Percentiles rank a stretch among this genome's conserved stretches.
These are phyloP conservation scores for Apiotrichum gracile DNA, from an alignment of 1,284 basidiomycete species.

Conservation along the genomic window DNA sequence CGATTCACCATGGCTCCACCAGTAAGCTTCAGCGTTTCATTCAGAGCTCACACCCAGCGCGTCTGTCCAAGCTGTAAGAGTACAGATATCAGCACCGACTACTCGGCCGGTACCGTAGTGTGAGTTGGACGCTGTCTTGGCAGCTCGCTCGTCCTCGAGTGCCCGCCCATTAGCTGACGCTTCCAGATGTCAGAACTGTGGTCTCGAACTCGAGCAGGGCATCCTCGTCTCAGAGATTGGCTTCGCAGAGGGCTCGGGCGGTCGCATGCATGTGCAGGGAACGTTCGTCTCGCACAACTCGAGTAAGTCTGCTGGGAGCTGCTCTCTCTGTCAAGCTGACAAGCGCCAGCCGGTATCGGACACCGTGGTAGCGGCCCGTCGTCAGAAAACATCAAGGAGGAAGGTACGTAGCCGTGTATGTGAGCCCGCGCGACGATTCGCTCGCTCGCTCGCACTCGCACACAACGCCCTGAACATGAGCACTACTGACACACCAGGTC, in stretches of 20 bases:
- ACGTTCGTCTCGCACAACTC: constrained; percentile 88
- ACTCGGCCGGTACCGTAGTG: constrained; percentile 31
- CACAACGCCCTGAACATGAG: not conserved
- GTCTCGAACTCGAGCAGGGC: constrained; percentile 87
- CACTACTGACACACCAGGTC: constrained; percentile 53
- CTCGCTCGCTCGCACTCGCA: not conserved
- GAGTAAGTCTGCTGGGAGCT: constrained; percentile 55
- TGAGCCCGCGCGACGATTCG: not conserved
- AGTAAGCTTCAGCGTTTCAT: not conserved
- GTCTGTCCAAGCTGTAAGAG: constrained; percentile 29
- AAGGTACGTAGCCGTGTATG: constrained; percentile 23
- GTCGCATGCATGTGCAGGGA: constrained; percentile 92
- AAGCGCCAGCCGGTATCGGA: constrained; percentile 24
- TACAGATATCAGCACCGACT: constrained; percentile 27
- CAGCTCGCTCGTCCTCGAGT: not conserved
- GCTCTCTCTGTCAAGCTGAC: constrained; percentile 47
- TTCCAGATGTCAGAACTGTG: constrained; percentile 66
- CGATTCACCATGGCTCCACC: constrained; percentile 6
- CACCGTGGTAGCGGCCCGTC: constrained; percentile 21
- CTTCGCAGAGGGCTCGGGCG: constrained; percentile 87
- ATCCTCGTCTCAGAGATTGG: constrained; percentile 88
- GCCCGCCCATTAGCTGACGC: not conserved
- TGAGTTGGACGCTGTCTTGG: too few relatives aligned
- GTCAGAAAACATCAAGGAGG: constrained; percentile 34
- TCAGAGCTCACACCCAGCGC: constrained; percentile 16